A percentile compares a stretch with the other conserved stretches of the same genome.
Evolutionary conservation across 2,329 filamentous ascomycete species (phyloP).

Genomic region (Aspergillus flavus): DNA sequence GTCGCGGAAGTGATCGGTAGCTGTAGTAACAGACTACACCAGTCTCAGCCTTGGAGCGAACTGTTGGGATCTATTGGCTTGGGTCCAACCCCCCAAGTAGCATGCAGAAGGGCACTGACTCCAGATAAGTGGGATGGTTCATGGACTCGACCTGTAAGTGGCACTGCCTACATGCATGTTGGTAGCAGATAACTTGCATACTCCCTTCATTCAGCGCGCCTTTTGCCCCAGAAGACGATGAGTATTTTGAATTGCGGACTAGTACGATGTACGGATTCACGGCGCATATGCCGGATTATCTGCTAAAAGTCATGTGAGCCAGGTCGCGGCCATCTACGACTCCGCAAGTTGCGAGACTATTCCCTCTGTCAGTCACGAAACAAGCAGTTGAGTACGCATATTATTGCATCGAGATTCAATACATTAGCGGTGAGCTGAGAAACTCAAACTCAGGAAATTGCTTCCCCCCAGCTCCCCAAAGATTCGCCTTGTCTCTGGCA

Average conservation of each 20-base stretch:
- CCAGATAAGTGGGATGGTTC: constrained; percentile 4
- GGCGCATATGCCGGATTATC: not conserved
- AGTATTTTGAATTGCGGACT: not conserved
- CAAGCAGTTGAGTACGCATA: not conserved
- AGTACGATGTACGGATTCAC: not conserved
- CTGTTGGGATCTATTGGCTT: not conserved
- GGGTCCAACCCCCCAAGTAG: not conserved
- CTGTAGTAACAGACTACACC: constrained; percentile 1
- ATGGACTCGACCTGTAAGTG: constrained; percentile 5
- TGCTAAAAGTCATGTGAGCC: not conserved
- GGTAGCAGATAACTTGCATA: not conserved
- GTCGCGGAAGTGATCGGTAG: not conserved
- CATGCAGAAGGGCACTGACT: not conserved
- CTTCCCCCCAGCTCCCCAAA: not conserved
- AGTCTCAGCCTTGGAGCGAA: not conserved
- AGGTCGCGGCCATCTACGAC: not conserved
- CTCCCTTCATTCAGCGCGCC: not conserved
- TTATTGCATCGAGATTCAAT: constrained; percentile 1
- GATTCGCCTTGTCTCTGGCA: constrained; percentile 2
- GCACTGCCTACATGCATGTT: constrained; percentile 1
- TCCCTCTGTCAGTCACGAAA: not conserved
- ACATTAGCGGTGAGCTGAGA: constrained; percentile 4
- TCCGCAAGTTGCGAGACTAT: not conserved
- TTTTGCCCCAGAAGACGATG: not conserved
- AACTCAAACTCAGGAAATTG: not conserved